Conservation (phyloP, 2,329 filamentous ascomycete genomes). For the Fusarium globosum region DNA sequence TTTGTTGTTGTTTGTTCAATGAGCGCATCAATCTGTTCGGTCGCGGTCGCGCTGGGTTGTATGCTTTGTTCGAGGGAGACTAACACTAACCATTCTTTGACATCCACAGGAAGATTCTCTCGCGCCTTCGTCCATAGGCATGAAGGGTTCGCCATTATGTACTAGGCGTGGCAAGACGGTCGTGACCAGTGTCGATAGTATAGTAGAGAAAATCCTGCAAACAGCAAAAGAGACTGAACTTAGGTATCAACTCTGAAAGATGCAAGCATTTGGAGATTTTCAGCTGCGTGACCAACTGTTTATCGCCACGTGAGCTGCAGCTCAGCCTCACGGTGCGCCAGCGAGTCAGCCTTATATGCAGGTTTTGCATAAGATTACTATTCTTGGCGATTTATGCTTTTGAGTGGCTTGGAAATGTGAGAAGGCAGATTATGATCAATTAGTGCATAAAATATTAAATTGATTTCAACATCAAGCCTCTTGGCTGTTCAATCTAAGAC, state of each 20-base stretch:
- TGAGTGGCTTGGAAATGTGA: accelerated
- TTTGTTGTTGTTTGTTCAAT: accelerated
- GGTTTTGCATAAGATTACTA: neutral
- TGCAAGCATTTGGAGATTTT: neutral
- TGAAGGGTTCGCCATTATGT: accelerated
- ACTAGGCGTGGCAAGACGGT: too few relatives aligned
- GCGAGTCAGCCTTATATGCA: neutral
- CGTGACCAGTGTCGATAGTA: neutral
- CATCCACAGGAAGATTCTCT: accelerated
- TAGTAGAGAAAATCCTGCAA: neutral
- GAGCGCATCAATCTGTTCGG: neutral
- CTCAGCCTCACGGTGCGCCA: neutral
- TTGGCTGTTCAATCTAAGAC: too few relatives aligned
- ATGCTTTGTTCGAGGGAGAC: neutral
- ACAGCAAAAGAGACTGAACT: neutral
- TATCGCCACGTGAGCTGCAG: neutral
- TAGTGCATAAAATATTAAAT: accelerated
- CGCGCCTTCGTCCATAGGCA: accelerated
- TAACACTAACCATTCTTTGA: neutral
- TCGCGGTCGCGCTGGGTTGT: accelerated
- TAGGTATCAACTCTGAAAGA: neutral
- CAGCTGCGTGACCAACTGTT: neutral
- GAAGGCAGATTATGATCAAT: neutral
- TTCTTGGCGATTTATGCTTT: accelerated
- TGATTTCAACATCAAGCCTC: neutral